Conservation (phyloP, 768 basidiomycete species). For the Gymnopilus dilepis region DNA sequence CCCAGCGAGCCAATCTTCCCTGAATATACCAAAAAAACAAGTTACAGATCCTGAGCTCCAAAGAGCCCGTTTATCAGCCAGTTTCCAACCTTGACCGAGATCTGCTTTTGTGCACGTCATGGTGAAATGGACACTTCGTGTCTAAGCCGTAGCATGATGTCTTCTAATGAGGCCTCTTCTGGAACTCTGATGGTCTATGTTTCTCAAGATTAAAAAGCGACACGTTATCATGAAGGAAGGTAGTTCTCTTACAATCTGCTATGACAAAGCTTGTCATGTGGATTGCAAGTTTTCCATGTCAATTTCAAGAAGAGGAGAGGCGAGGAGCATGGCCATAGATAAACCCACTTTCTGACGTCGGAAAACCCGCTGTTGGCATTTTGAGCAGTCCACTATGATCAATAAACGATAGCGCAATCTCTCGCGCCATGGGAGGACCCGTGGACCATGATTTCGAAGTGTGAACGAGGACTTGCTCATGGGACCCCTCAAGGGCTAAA, state of each 20-base stretch:
- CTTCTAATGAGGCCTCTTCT: constrained; percentile 7
- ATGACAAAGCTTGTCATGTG: not conserved
- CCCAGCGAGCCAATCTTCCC: not conserved
- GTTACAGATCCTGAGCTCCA: not conserved
- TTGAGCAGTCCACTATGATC: not conserved
- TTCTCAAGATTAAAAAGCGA: no score
- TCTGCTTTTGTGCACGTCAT: not conserved
- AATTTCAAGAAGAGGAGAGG: not conserved
- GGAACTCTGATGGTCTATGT: constrained; percentile 13
- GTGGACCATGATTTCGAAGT: not conserved
- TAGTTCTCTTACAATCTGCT: not conserved
- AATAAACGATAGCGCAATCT: not conserved
- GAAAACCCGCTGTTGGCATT: not conserved
- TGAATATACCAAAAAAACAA: not conserved
- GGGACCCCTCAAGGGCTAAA: not conserved
- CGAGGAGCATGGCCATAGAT: constrained; percentile 2
- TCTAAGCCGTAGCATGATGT: not conserved
- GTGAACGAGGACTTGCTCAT: not conserved
- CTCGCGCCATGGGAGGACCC: not conserved
- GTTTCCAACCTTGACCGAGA: not conserved
- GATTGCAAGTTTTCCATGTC: constrained; percentile 4
- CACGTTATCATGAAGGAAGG: not conserved
- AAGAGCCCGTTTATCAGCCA: not conserved
- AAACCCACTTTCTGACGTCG: not conserved
- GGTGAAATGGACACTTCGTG: not conserved